These are phyloP conservation scores for Claviceps maximensis DNA, from an alignment of 2,329 filamentous ascomycete genomes.

Conservation along the genomic window DNA sequence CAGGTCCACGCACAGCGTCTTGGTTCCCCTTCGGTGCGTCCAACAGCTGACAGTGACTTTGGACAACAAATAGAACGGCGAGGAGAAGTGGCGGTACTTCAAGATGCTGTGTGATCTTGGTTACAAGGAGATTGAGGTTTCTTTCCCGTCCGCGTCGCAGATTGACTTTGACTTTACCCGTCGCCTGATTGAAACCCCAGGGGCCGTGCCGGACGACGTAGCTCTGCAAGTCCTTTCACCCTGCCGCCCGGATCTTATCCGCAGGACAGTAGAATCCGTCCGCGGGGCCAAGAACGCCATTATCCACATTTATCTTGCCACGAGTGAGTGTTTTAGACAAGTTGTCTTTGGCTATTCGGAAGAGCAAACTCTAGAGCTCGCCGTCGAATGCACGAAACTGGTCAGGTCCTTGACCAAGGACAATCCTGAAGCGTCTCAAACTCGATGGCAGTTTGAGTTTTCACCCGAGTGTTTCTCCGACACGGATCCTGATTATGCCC, in stretches of 20 bases:
- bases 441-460: slow-evolving; percentile 70
- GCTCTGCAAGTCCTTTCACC: slow-evolving; percentile 86
- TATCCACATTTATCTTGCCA: slow-evolving; percentile 90
- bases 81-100: slow-evolving; percentile 93
- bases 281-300: slow-evolving; percentile 86
- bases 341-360: slow-evolving; percentile 83
- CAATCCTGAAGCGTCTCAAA: slow-evolving; percentile 41
- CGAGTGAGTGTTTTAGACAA: slow-evolving; percentile 85
- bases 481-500: slow-evolving; percentile 67
- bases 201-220: slow-evolving; percentile 75
- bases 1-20: background rate
- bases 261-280: slow-evolving; percentile 76
- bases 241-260: slow-evolving; percentile 83
- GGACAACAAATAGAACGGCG: slow-evolving; percentile 53
- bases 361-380: slow-evolving; percentile 67
- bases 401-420: slow-evolving; percentile 85
- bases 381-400: slow-evolving; percentile 73
- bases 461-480: slow-evolving; percentile 86
- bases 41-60: background rate
- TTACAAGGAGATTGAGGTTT: slow-evolving; percentile 96
- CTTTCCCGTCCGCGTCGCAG: slow-evolving; percentile 86
- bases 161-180: slow-evolving; percentile 95
- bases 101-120: slow-evolving; percentile 84
- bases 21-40: no score
- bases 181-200: slow-evolving; percentile 72